phyloP scores from a whole-genome alignment of 208 protist species.

The Trypanosoma platydactyli region DNA sequence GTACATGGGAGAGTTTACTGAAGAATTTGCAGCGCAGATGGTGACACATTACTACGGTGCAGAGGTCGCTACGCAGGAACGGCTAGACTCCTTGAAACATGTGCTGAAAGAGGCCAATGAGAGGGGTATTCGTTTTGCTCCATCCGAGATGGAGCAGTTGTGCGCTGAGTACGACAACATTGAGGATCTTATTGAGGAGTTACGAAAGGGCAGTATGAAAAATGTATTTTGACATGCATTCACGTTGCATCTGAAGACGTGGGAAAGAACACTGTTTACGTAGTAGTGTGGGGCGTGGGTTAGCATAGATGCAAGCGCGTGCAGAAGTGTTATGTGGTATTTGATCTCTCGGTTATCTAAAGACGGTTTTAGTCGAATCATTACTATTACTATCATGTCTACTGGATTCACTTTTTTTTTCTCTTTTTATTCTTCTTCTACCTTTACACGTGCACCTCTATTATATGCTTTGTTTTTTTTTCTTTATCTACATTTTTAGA shows the following conservation, averaged over 20 bases:
- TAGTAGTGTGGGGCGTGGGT: too few species aligned
- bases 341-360: too few species aligned
- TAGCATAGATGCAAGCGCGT: too few species aligned
- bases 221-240: slow-evolving; percentile 42
- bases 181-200: slow-evolving; percentile 57
- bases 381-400: too few species aligned
- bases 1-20: slow-evolving; percentile 80
- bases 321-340: too few species aligned
- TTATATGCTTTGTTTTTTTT: not conserved
- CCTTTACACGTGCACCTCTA: too few species aligned
- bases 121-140: slow-evolving; percentile 46
- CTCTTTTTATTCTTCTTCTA: not conserved
- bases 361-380: too few species aligned
- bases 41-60: slow-evolving; percentile 71
- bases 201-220: slow-evolving; percentile 53
- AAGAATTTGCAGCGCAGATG: slow-evolving; percentile 72
- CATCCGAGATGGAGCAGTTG: slow-evolving; percentile 86
- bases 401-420: not conserved
- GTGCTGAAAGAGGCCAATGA: slow-evolving; percentile 16
- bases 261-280: too few species aligned
- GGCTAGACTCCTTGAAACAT: slow-evolving; percentile 13
- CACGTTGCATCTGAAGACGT: too few species aligned
- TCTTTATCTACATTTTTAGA: not conserved
- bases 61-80: slow-evolving; percentile 20
- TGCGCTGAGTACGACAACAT: slow-evolving; percentile 82